A percentile compares a stretch with the other conserved stretches of the same genome.
These are phyloP conservation scores for Fusarium buxicola DNA, from an alignment of 2,329 filamentous ascomycete genomes.

Conservation along the genomic window DNA sequence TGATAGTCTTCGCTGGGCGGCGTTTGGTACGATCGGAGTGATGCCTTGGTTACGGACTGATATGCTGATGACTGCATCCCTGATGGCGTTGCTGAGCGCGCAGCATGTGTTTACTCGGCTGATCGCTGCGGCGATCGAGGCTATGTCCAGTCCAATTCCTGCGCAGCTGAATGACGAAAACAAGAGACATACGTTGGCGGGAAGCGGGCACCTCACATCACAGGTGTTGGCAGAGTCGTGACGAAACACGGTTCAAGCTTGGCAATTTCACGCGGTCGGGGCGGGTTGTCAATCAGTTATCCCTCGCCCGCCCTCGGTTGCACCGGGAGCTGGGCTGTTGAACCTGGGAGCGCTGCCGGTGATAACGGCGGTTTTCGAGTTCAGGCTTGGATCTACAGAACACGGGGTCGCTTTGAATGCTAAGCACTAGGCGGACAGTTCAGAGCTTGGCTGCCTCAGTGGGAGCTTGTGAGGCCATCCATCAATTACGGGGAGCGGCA, in stretches of 20 bases:
- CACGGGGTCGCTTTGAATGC: not conserved
- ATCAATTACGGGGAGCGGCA: not conserved
- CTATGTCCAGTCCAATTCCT: constrained; percentile 13
- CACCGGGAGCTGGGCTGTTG: constrained; percentile 11
- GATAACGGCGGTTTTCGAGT: constrained; percentile 10
- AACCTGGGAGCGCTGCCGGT: not conserved
- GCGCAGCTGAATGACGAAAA: constrained; percentile 19
- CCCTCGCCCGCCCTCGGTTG: constrained; percentile 20
- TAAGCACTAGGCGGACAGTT: constrained; percentile 5
- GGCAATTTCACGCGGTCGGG: constrained; percentile 7
- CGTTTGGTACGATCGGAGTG: not conserved
- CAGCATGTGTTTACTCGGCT: constrained; percentile 1
- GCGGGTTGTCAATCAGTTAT: constrained; percentile 7
- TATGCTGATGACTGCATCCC: constrained; percentile 12
- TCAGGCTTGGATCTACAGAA: constrained; percentile 5
- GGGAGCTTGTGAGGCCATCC: constrained; percentile 1
- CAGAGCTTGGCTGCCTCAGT: not conserved
- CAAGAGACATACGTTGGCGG: constrained; percentile 2
- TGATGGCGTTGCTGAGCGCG: constrained; percentile 17
- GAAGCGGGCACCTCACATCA: constrained; percentile 1
- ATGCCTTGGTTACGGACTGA: constrained; percentile 1
- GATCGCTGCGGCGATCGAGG: constrained; percentile 14
- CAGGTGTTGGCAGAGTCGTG: constrained; percentile 27
- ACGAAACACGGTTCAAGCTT: constrained; percentile 18
- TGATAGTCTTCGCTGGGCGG: not conserved